These are phyloP conservation scores for Pichia californica DNA, from an alignment of 805 yeast species.

Conservation along the genomic window DNA sequence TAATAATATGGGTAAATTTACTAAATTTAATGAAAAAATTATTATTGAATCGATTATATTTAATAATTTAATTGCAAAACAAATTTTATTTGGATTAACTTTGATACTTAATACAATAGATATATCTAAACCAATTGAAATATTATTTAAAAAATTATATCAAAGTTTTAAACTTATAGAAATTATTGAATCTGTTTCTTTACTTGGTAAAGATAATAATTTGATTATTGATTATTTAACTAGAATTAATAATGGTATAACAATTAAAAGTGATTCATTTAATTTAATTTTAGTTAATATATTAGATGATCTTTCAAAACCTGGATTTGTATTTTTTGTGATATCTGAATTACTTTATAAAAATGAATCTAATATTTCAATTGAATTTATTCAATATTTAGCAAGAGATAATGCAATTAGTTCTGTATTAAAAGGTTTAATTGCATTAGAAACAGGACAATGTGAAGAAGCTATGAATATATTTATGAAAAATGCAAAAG, in stretches of 20 bases:
- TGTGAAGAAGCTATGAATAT: conserved; percentile 24
- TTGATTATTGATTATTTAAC: conserved; percentile 13
- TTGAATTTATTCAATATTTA: conserved; percentile 16
- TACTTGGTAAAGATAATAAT: background rate
- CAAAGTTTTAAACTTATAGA: conserved; percentile 12
- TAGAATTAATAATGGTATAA: conserved; percentile 20
- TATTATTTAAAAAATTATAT: conserved; percentile 17
- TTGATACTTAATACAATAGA: conserved; percentile 29
- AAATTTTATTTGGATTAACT: conserved; percentile 21
- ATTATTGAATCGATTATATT: conserved; percentile 17
- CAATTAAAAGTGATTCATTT: conserved; percentile 20
- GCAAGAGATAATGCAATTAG: conserved; percentile 20
- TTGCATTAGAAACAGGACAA: conserved; percentile 20
- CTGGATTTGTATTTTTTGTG: conserved; percentile 18
- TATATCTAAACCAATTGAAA: conserved; percentile 22
- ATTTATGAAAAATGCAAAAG: conserved; percentile 24
- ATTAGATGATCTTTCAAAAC: conserved; percentile 14
- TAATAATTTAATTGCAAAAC: conserved; percentile 16
- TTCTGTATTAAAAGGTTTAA: conserved; percentile 23
- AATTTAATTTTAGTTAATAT: conserved; percentile 18
- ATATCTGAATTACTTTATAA: conserved; percentile 20
- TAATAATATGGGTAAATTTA: conserved; percentile 18
- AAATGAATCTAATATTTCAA: conserved; percentile 8
- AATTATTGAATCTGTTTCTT: conserved; percentile 2
- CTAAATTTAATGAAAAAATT: conserved; percentile 20